phyloP scores from a whole-genome alignment of 768 basidiomycete genomes.

The Termitomyces sp. region DNA sequence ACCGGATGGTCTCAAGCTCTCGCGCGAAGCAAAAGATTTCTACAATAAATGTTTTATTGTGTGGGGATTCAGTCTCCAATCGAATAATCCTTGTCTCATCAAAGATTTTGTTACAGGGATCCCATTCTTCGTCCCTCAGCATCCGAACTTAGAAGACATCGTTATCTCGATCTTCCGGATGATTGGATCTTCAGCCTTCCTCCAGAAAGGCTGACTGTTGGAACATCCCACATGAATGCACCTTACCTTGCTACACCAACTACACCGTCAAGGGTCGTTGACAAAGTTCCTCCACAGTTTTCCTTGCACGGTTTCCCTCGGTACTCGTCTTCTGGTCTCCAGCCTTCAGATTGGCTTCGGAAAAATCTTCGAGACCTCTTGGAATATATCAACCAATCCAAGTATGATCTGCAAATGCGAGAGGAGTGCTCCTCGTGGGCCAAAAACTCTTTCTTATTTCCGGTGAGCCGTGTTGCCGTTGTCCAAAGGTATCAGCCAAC shows the following conservation, averaged over 20 bases:
- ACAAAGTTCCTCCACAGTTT: constrained; percentile 10
- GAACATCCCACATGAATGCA: neutral
- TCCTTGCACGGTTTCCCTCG: constrained; percentile 2
- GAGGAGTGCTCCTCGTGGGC: constrained; percentile 4
- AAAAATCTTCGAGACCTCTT: constrained; percentile 1
- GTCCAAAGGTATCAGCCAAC: neutral
- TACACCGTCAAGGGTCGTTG: neutral
- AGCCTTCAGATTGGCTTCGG: constrained; percentile 4
- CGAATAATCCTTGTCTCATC: constrained; percentile 3
- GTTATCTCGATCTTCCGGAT: constrained; percentile 62
- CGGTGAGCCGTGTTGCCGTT: neutral
- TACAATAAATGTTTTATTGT: constrained; percentile 82
- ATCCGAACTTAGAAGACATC: constrained; percentile 67
- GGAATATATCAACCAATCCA: constrained; percentile 2
- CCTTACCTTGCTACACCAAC: neutral
- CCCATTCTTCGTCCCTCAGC: constrained; percentile 78
- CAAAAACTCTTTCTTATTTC: constrained; percentile 1
- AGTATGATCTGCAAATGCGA: neutral
- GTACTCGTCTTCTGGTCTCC: constrained; percentile 2
- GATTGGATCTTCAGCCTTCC: constrained; percentile 70
- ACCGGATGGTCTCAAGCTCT: constrained; percentile 70
- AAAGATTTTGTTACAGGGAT: constrained; percentile 38
- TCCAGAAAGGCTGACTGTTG: constrained; percentile 26
- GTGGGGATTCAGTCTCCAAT: constrained; percentile 29
- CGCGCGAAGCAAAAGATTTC: constrained; percentile 74